Evolutionary conservation across 164 flowering plant species (phyloP).

Genomic region (Tetracentron sinense): DNA sequence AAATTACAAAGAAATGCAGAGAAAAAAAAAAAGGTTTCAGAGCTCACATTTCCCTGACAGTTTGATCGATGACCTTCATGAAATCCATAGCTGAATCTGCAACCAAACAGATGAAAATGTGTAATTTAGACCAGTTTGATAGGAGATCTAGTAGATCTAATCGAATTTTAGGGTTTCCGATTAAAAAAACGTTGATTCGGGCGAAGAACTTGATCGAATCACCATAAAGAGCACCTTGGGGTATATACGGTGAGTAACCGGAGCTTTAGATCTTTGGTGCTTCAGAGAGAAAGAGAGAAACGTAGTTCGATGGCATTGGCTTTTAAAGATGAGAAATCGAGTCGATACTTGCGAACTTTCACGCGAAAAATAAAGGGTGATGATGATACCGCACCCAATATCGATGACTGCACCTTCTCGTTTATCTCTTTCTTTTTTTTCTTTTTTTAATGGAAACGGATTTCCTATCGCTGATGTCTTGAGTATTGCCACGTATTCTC

Average conservation of each 20-base stretch:
- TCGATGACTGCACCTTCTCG: too few species aligned
- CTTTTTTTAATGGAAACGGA: too few species aligned
- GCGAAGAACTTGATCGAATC: too few species aligned
- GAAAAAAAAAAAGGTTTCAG: background rate
- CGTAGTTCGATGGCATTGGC: background rate
- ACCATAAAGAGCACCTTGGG: background rate
- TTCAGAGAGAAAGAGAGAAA: background rate
- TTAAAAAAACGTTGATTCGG: background rate
- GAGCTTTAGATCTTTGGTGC: background rate
- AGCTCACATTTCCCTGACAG: slow-evolving; percentile 92
- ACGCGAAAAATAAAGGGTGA: too few species aligned
- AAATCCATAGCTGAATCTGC: slow-evolving; percentile 79
- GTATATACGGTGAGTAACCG: background rate
- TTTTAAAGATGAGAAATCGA: too few species aligned
- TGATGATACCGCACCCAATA: too few species aligned
- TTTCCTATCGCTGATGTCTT: too few species aligned
- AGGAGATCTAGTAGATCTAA: slow-evolving; percentile 15
- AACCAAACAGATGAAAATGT: background rate
- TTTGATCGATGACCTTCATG: slow-evolving; percentile 97
- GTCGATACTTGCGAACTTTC: too few species aligned
- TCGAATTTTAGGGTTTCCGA: background rate
- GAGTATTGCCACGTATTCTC: too few species aligned
- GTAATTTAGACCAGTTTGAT: too few species aligned
- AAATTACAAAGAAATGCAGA: too few species aligned
- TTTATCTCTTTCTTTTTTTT: too few species aligned